Evolutionary conservation across 352 stramenopile species (phyloP), one percentile per base, ranked within the genome.

Genomic region (Pythium graminicola): DNA sequence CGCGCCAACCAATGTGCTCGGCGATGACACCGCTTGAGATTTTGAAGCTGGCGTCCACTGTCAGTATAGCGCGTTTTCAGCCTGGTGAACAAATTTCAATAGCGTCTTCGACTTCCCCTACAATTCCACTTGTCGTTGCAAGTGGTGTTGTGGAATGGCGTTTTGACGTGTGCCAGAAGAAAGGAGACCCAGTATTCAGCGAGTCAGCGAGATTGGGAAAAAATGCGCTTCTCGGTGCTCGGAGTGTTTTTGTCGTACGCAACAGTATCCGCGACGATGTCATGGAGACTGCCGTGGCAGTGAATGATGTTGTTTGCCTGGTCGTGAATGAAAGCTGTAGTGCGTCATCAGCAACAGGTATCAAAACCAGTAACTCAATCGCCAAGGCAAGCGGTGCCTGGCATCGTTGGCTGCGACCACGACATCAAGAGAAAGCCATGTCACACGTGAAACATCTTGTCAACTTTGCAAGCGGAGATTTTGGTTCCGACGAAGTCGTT

Each of bases 1-100:
- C 13, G 36, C 40, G 49, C 6, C 49, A 56, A 41, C 26, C 49
- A 3, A 56, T 56, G 4, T 56, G 49, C 39, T 23, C 28, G 3
- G 29, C 19, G 13, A n/a, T 56, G 16, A 22, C 6, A 33, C 26
- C 49, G 7, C 17, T 44, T 16, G 36, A 56, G 10, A 56, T 56
- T 23, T 5, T 56, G 16, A 5, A 49, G 1, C 13, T 56, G 7
- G 43, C 49, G 17, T 19, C 29, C 13, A 32, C 26, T 10, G 13
- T 48, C 4, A 23, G 29, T 6, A 22, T 39, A 10, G 9, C 19
- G 2, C 49, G 38, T 5, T 49, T 56, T 19, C 1, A 14, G 10
- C 22, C 27, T 16, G 49, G 49, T 6, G 49, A 56, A 10, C 0
- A 4, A 10, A 41, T 56, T 24, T 6, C 17, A 11, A 6, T 41